Evolutionary conservation across 2,329 filamentous ascomycete genomes (phyloP).

Genomic region (Chaetomium strumarium): DNA sequence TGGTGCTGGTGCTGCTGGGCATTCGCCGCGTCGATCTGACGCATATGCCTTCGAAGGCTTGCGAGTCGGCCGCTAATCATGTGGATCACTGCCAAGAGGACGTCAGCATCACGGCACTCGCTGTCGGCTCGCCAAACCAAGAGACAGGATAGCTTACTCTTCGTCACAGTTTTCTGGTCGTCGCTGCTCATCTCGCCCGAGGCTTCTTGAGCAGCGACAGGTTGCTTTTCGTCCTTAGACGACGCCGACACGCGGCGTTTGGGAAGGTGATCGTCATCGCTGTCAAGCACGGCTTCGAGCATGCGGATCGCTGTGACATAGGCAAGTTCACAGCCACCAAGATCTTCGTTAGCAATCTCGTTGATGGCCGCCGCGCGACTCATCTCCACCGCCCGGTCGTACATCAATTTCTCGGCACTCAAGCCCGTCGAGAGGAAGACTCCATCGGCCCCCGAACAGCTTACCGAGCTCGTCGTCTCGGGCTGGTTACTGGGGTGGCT

Average conservation of each 20-base stretch:
- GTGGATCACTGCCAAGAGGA: conserved; percentile 46
- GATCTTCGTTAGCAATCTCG: conserved; percentile 86
- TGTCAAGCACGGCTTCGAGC: conserved; percentile 89
- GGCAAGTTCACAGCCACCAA: conserved; percentile 81
- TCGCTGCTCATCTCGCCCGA: conserved; percentile 55
- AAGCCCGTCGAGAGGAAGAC: conserved; percentile 82
- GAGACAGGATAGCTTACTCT: conserved; percentile 48
- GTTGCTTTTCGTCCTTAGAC: conserved; percentile 38
- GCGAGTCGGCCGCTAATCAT: conserved; percentile 55
- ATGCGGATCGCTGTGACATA: conserved; percentile 92
- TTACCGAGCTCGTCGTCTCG: conserved; percentile 51
- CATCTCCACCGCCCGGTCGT: conserved; percentile 95
- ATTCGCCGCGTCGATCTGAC: conserved; percentile 54
- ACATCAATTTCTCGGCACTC: conserved; percentile 96
- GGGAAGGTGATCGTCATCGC: conserved; percentile 56
- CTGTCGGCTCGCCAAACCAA: neutral
- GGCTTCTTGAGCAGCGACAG: conserved; percentile 34
- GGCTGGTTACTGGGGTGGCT: conserved; percentile 77
- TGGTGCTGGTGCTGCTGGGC: conserved; percentile 36
- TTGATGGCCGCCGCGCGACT: conserved; percentile 90
- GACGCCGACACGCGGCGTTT: conserved; percentile 35
- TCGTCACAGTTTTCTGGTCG: conserved; percentile 66
- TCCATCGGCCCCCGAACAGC: conserved; percentile 64
- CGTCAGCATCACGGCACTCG: conserved; percentile 22
- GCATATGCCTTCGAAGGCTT: conserved; percentile 55